Percentiles rank a stretch among this genome's conserved stretches.
These are phyloP conservation scores for Leucocoprinus leucothites DNA, from an alignment of 768 basidiomycete genomes.

Conservation along the genomic window DNA sequence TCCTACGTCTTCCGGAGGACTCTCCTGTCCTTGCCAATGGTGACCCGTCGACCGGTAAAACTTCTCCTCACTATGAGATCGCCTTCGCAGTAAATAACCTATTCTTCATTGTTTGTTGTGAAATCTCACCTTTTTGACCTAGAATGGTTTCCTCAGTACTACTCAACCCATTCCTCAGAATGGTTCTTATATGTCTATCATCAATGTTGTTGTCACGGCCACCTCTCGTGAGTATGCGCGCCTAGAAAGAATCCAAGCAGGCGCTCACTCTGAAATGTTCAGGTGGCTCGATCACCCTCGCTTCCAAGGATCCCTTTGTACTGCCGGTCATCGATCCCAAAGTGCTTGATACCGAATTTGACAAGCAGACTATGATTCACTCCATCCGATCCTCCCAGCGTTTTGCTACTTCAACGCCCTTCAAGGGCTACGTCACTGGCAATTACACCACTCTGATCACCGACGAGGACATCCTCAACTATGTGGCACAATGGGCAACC, in stretches of 20 bases:
- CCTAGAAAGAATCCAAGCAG: not conserved
- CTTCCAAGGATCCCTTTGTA: constrained; percentile 22
- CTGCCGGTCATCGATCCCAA: constrained; percentile 30
- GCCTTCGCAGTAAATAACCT: constrained; percentile 24
- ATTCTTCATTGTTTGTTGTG: not conserved
- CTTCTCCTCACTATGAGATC: constrained; percentile 29
- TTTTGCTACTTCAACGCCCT: constrained; percentile 22
- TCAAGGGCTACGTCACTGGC: constrained; percentile 22
- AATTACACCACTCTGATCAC: constrained; percentile 17
- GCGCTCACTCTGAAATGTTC: not conserved
- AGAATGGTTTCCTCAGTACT: constrained; percentile 19
- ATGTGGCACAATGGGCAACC: constrained; percentile 14
- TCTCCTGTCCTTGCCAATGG: constrained; percentile 21
- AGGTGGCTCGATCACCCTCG: constrained; percentile 20
- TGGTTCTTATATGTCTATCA: constrained; percentile 28
- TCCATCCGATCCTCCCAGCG: constrained; percentile 16
- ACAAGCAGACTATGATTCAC: constrained; percentile 22
- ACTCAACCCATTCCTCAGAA: constrained; percentile 22
- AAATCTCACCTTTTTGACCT: not conserved
- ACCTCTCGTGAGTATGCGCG: constrained; percentile 27
- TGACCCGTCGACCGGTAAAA: constrained; percentile 30
- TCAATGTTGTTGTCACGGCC: constrained; percentile 26
- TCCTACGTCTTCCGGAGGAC: constrained; percentile 25
- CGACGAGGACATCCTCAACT: constrained; percentile 18
- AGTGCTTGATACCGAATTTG: constrained; percentile 30